These are phyloP conservation scores for Angomonas ambiguus DNA, from an alignment of 208 protist species.

Conservation along the genomic window DNA sequence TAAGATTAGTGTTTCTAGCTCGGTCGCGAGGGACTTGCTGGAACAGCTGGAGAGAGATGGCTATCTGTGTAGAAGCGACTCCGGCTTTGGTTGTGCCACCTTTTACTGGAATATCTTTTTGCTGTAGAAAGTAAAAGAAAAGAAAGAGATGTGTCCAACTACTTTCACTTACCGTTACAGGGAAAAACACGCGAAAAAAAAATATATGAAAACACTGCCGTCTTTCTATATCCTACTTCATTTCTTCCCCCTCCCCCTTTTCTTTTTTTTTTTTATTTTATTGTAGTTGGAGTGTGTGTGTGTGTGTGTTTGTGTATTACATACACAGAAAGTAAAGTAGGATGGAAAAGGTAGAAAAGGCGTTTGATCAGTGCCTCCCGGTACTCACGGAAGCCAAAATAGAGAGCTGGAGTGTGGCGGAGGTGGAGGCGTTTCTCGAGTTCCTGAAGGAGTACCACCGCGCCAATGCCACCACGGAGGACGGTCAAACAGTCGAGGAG, in stretches of 20 bases:
- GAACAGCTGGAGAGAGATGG: slow-evolving; percentile 38
- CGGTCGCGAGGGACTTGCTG: slow-evolving; percentile 60
- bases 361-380: neutral
- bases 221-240: too few relatives aligned
- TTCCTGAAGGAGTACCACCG: slow-evolving; percentile 2
- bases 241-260: slow-evolving; percentile 1
- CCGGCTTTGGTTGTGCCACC: slow-evolving; percentile 55
- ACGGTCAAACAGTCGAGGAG: neutral
- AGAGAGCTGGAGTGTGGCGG: neutral
- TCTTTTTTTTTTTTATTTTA: neutral
- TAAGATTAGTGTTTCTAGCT: slow-evolving; percentile 38
- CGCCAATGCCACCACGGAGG: neutral
- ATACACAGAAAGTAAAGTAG: neutral
- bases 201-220: slow-evolving; percentile 3
- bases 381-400: neutral
- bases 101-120: slow-evolving; percentile 90
- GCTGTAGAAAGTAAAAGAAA: slow-evolving; percentile 15
- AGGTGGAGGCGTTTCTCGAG: neutral
- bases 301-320: neutral
- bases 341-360: neutral
- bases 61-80: slow-evolving; percentile 66
- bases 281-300: neutral
- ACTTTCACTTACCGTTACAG: neutral
- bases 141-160: too few relatives aligned
- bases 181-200: slow-evolving; percentile 7